Conservation (phyloP, 2,329 filamentous ascomycete species). For the Fusarium pininemorale region DNA sequence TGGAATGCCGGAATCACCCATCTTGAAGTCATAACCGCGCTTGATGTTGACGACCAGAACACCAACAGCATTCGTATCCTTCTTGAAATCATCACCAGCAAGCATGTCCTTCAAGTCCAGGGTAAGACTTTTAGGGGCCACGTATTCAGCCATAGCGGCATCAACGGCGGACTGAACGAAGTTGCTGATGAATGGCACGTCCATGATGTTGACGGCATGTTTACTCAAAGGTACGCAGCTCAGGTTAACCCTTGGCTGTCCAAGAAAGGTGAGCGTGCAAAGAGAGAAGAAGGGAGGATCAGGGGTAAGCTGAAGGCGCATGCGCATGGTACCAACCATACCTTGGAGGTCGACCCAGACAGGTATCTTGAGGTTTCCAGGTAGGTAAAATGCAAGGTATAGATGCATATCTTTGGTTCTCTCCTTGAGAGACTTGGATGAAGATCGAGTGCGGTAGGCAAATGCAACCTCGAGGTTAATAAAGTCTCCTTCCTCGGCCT, state of each 20-base stretch:
- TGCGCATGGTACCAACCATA: slow-evolving; percentile 73
- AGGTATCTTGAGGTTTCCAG: slow-evolving; percentile 62
- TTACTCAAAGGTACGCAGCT: slow-evolving; percentile 76
- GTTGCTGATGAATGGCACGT: slow-evolving; percentile 76
- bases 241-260: slow-evolving; percentile 76
- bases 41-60: slow-evolving; percentile 74
- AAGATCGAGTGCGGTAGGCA: slow-evolving; percentile 73
- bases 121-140: slow-evolving; percentile 78
- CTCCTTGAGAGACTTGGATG: slow-evolving; percentile 69
- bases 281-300: slow-evolving; percentile 82
- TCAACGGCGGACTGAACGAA: slow-evolving; percentile 80
- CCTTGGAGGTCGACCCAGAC: slow-evolving; percentile 81
- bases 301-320: slow-evolving; percentile 76
- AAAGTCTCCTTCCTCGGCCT: slow-evolving; percentile 80
- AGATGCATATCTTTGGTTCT: slow-evolving; percentile 75
- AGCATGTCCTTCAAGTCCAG: slow-evolving; percentile 81
- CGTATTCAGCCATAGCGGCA: slow-evolving; percentile 77
- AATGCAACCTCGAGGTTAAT: slow-evolving; percentile 81
- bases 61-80: slow-evolving; percentile 72
- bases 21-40: slow-evolving; percentile 74
- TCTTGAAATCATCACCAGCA: slow-evolving; percentile 81
- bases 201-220: slow-evolving; percentile 76
- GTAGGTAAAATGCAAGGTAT: slow-evolving; percentile 75
- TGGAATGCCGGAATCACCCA: slow-evolving; percentile 72
- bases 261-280: slow-evolving; percentile 77